These are phyloP conservation scores for Colletotrichum orbiculare DNA, from an alignment of 2,329 filamentous ascomycete genomes.

Conservation along the genomic window DNA sequence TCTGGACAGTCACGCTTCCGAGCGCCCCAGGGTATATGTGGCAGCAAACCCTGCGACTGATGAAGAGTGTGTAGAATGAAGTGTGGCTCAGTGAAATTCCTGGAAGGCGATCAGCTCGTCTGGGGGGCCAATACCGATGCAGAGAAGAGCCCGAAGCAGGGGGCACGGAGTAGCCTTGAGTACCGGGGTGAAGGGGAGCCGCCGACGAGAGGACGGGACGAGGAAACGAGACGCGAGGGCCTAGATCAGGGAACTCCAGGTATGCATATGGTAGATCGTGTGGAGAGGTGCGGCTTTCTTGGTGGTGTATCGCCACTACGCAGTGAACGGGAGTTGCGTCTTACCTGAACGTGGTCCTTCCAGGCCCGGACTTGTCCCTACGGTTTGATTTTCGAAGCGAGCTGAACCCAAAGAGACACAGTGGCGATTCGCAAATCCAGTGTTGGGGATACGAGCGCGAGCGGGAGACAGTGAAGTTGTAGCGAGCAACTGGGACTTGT, in stretches of 20 bases:
- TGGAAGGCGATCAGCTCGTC: constrained; percentile 34
- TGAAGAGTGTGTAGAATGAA: constrained; percentile 18
- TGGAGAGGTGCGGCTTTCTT: constrained; percentile 31
- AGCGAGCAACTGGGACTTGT: too few species aligned
- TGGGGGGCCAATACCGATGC: constrained; percentile 35
- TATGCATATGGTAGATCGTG: constrained; percentile 27
- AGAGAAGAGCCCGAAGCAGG: constrained; percentile 38
- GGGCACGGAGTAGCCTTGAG: constrained; percentile 27
- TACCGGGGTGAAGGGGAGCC: constrained; percentile 29
- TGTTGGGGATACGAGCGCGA: not conserved
- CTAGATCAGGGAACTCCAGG: constrained; percentile 26
- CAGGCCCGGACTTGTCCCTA: constrained; percentile 10
- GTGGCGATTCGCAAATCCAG: constrained; percentile 1
- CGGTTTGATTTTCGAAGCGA: not conserved
- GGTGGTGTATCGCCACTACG: constrained; percentile 32
- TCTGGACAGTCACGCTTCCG: constrained; percentile 31
- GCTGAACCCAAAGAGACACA: not conserved
- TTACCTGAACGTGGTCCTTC: constrained; percentile 30
- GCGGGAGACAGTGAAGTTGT: not conserved
- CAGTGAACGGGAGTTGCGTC: constrained; percentile 22
- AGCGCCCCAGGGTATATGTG: constrained; percentile 34
- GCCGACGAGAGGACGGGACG: constrained; percentile 34
- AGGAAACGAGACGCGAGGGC: constrained; percentile 33
- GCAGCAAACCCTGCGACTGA: constrained; percentile 33
- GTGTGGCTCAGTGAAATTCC: constrained; percentile 35